Base-by-base conservation (phyloP, 2,329 filamentous ascomycete species). In the Hypoxylon sp. region DNA sequence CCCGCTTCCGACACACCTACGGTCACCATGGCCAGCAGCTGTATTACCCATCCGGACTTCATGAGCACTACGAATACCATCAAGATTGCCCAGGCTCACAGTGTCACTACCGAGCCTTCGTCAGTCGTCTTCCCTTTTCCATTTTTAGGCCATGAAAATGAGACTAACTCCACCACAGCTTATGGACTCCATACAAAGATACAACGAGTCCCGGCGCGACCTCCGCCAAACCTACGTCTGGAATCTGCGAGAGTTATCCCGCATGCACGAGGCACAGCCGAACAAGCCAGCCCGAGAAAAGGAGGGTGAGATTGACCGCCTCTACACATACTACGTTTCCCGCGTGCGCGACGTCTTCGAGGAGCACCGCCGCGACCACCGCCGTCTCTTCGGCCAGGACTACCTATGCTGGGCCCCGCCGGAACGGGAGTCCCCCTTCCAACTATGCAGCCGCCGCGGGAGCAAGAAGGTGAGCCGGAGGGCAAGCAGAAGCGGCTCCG, bases 41-140 rank as follows among this genome's bases (percentile, higher is more conserved):
- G 10, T 70, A 65, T 64, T 59, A 50, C 37, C 24, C 58, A 1
- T 26, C 59, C 47, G 35, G 57, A 42, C 6, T 75, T 14, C 61
- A 70, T 31, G 61, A 68, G 53, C 68, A 72, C 54, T 59, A 64
- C 31, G 51, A 65, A 5, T 64, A 70, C 47, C 63, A 66, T 14
- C 26, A 26, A 35, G 74, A 70, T 53, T 76, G 74, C 48, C 57
- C 63, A 0, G 68, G 57, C 10, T 57, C 71, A 5, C 66, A 71
- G 33, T 76, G 73, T 9, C 74, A 75, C 44, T 75, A 73, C 57
- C 71, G 65, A 44, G 72, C 71, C 26, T 74, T 75, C 58, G 74
- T 76, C 61, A 58, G 74, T 22, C 10, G 10, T n/a, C 13, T 11
- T 39, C n/a, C n/a, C 37, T 13, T 9, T 42, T 17, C 37, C 8